A percentile compares a stretch with the other conserved stretches of the same genome.
These are phyloP conservation scores for Cryphonectria nitschkei DNA, from an alignment of 2,329 filamentous ascomycete species.

Conservation along the genomic window DNA sequence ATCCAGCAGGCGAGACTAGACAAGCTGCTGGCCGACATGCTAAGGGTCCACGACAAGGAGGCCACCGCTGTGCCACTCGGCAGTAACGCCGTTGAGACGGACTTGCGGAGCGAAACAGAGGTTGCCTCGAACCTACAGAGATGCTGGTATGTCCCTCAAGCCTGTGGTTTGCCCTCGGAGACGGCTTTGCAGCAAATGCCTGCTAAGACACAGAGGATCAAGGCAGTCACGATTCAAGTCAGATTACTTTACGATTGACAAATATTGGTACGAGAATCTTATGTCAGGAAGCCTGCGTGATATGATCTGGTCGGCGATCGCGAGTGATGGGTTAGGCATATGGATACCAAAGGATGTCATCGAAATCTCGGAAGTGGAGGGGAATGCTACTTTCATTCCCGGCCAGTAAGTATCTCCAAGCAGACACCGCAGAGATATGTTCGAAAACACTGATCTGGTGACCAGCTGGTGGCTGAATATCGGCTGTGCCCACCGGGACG, in stretches of 20 bases:
- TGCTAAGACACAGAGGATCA: neutral
- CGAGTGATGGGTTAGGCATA: constrained; percentile 18
- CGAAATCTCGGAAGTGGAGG: constrained; percentile 25
- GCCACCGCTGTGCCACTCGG: neutral
- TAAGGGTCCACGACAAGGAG: constrained; percentile 13
- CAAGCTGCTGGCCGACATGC: constrained; percentile 27
- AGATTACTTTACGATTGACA: constrained; percentile 22
- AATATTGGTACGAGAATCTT: constrained; percentile 11
- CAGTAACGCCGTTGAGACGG: neutral
- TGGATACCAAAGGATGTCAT: constrained; percentile 17
- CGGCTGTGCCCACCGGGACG: constrained; percentile 59
- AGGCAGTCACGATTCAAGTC: constrained; percentile 24
- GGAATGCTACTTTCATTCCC: neutral
- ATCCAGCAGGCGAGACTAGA: constrained; percentile 25
- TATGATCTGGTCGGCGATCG: constrained; percentile 21
- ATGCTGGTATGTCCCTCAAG: constrained; percentile 3
- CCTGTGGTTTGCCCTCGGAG: neutral
- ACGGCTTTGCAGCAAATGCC: neutral
- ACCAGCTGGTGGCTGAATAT: constrained; percentile 64
- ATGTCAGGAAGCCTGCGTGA: constrained; percentile 16
- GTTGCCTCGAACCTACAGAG: constrained; percentile 17
- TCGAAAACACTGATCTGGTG: neutral
- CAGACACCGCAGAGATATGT: neutral
- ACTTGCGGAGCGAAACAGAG: constrained; percentile 13
- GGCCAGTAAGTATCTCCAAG: constrained; percentile 21